Base-by-base conservation (phyloP, 148 eudicot genomes). In the Rhododendron simsii region DNA sequence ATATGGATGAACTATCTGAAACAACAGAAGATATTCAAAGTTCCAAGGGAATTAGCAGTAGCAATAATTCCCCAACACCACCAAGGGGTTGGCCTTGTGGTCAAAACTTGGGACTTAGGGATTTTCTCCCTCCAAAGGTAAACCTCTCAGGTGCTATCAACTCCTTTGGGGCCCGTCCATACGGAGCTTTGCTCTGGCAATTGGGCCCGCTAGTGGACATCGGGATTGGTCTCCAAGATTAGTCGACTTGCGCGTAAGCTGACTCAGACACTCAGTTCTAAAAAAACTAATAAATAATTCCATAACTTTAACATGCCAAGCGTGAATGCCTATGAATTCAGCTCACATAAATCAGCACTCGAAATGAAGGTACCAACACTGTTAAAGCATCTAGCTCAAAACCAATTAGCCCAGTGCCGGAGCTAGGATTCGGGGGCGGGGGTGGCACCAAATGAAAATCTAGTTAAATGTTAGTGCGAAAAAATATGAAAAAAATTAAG, bases 1-100 rank as follows among this genome's bases (percentile, higher is more conserved):
- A 78, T n/a, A 80, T 35, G 23, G 53, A 86, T 35, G 84, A 78
- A 45, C 75, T 21, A 55, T 74, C 69, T 75, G 63, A 84, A 81
- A 30, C 15, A 57, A 85, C n/a, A 15, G 26, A 85, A 16, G n/a
- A 21, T 41, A 78, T 33, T 21, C 59, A n/a, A 28, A 71, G 75
- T 12, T 8, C 77, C 37, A 44, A 71, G 18, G 41, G 26, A 23
- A 55, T 14, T 37, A 30, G 71, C 51, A n/a, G 47, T 48, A 85
- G 61, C 30, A 20, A 44, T n/a, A 61, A 78, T 77, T 81, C 75
- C 53, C 45, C 67, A 37, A 55, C 61, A 15, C 4, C 21, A 16
- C 61, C 21, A 55, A 55, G 21, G 0, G 61, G 21, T 55, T 14
- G 21, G 50, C 50, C 50, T 47, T 47, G 50, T 47, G 50, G 61